These are phyloP conservation scores for Apophysomyces sp. DNA, from an alignment of 371 early-diverging fungal species.

Conservation along the genomic window DNA sequence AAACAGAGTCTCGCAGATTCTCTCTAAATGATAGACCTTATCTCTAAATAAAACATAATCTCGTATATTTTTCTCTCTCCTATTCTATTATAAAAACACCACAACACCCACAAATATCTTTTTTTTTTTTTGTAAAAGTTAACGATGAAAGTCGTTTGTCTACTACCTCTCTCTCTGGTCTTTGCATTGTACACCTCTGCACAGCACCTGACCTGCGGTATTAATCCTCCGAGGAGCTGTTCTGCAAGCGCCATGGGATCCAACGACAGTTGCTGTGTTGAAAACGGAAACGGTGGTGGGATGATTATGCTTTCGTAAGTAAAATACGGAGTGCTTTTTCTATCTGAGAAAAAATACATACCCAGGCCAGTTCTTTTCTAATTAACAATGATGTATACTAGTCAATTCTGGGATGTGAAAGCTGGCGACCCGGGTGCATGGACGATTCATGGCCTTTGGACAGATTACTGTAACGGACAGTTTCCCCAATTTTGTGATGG, in stretches of 20 bases:
- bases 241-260: slow-evolving; percentile 1
- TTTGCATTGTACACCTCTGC: not conserved
- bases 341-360: too few relatives aligned
- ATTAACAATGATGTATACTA: too few relatives aligned
- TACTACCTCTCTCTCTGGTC: not conserved
- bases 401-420: slow-evolving; percentile 15
- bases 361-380: too few relatives aligned
- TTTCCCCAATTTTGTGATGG: slow-evolving; percentile 12
- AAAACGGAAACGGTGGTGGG: slow-evolving; percentile 15
- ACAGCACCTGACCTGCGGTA: not conserved
- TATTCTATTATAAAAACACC: too few relatives aligned
- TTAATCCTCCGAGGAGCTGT: slow-evolving; percentile 1
- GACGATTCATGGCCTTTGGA: slow-evolving; percentile 11
- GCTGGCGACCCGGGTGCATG: slow-evolving; percentile 8
- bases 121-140: too few relatives aligned
- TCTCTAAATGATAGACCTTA: too few relatives aligned
- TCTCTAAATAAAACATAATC: too few relatives aligned
- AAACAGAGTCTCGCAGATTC: too few relatives aligned
- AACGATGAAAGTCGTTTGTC: not conserved
- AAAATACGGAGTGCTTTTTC: not conserved
- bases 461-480: slow-evolving; percentile 2
- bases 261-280: slow-evolving; percentile 15
- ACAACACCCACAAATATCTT: too few relatives aligned
- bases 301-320: slow-evolving; percentile 7
- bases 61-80: too few relatives aligned